Percentiles rank a stretch among this genome's conserved stretches.
Conservation (phyloP, 1,139 yeast species). For the Pichia sp. region DNA sequence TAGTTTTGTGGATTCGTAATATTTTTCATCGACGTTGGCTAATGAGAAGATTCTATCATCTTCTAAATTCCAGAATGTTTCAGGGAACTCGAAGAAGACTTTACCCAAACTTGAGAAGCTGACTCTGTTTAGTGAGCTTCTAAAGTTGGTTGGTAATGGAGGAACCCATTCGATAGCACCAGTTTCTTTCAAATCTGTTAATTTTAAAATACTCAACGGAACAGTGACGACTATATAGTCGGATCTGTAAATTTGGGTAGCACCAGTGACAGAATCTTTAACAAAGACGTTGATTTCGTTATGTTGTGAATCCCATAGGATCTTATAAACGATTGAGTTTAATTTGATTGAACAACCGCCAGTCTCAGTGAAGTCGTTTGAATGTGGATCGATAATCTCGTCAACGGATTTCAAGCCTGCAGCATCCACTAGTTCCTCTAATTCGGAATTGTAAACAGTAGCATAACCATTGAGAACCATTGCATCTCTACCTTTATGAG, state of each 20-base stretch:
- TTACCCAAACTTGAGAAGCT: constrained; percentile 76
- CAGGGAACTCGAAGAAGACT: constrained; percentile 68
- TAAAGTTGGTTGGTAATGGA: constrained; percentile 47
- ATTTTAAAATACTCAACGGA: constrained; percentile 69
- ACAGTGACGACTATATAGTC: constrained; percentile 66
- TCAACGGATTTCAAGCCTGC: constrained; percentile 5
- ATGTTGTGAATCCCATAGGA: constrained; percentile 35
- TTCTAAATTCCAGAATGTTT: constrained; percentile 61
- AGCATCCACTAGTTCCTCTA: constrained; percentile 38
- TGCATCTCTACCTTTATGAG: constrained; percentile 54
- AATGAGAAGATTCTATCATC: constrained; percentile 52
- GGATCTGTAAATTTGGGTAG: constrained; percentile 36
- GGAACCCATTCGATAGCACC: constrained; percentile 61
- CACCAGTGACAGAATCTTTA: constrained; percentile 16
- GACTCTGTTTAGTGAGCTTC: constrained; percentile 42
- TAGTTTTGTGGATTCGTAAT: constrained; percentile 3
- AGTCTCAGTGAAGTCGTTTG: background rate
- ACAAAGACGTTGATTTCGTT: constrained; percentile 27
- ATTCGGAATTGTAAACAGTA: constrained; percentile 49
- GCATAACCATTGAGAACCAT: constrained; percentile 60
- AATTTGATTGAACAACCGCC: constrained; percentile 38
- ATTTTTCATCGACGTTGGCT: constrained; percentile 35
- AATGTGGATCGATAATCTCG: background rate
- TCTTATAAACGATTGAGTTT: constrained; percentile 45
- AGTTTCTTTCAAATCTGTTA: constrained; percentile 34